Evolutionary conservation across 805 yeast species (phyloP).

Genomic region (Debaryomyces maramus): DNA sequence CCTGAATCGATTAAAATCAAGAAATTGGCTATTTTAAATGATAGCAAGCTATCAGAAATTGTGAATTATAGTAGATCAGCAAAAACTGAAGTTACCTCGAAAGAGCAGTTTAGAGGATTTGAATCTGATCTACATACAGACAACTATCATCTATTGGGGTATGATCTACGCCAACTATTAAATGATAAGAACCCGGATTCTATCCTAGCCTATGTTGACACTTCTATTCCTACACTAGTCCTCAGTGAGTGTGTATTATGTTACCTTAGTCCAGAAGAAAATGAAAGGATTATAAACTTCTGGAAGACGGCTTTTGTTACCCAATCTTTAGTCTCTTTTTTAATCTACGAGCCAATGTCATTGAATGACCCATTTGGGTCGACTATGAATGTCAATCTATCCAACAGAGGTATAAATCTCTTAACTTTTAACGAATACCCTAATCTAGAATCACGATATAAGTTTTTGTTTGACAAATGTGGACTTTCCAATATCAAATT

Average conservation of each 20-base stretch:
- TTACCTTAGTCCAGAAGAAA: slow-evolving; percentile 55
- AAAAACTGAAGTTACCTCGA: slow-evolving; percentile 10
- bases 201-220: slow-evolving; percentile 26
- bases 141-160: slow-evolving; percentile 53
- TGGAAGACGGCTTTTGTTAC: slow-evolving; percentile 31
- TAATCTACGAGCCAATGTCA: slow-evolving; percentile 72
- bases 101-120: slow-evolving; percentile 22
- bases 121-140: slow-evolving; percentile 33
- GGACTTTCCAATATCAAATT: slow-evolving; percentile 33
- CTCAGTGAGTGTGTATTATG: slow-evolving; percentile 78
- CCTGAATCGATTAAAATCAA: slow-evolving; percentile 53
- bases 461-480: slow-evolving; percentile 21
- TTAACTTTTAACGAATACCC: slow-evolving; percentile 57
- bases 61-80: slow-evolving; percentile 16
- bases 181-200: slow-evolving; percentile 5
- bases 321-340: slow-evolving; percentile 24
- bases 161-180: slow-evolving; percentile 49
- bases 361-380: slow-evolving; percentile 62
- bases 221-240: slow-evolving; percentile 54
- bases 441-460: slow-evolving; percentile 31
- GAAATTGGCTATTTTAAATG: slow-evolving; percentile 43
- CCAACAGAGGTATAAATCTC: slow-evolving; percentile 59
- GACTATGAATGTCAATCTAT: slow-evolving; percentile 65
- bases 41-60: slow-evolving; percentile 24
- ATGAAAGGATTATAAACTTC: slow-evolving; percentile 44